Conservation (phyloP, 148 eudicot genomes). For the Persicaria maculosa region DNA sequence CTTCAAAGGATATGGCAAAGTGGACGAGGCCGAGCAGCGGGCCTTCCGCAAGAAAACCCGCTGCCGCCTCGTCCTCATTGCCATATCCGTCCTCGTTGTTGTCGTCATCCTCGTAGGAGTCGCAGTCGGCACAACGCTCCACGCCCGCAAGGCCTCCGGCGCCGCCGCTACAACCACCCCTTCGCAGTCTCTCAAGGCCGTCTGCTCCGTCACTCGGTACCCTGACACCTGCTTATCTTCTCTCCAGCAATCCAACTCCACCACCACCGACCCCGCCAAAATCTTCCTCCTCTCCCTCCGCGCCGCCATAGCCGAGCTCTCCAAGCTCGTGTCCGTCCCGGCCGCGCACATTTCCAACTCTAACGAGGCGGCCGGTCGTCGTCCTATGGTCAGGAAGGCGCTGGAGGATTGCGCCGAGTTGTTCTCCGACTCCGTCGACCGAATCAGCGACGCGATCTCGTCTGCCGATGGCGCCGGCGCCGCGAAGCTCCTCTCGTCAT, state of each 20-base stretch:
- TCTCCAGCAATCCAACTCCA: conserved; percentile 12
- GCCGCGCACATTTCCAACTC: conserved; percentile 1
- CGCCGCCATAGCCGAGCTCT: conserved; percentile 24
- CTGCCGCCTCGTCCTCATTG: conserved; percentile 34
- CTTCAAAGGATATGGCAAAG: conserved; percentile 73
- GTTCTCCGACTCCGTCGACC: conserved; percentile 42
- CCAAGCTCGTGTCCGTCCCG: conserved; percentile 23
- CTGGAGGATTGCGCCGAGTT: conserved; percentile 27
- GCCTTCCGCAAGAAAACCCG: conserved; percentile 41
- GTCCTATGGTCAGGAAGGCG: conserved; percentile 17
- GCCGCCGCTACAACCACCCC: conserved; percentile 19
- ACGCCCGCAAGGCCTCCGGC: conserved; percentile 14
- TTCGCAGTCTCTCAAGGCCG: conserved; percentile 33
- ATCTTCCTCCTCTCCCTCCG: conserved; percentile 41
- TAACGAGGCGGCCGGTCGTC: neutral
- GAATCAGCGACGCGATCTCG: conserved; percentile 33
- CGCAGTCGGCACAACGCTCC: conserved; percentile 29
- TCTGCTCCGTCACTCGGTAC: conserved; percentile 45
- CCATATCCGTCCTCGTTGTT: conserved; percentile 34
- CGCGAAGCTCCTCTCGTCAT: conserved; percentile 14
- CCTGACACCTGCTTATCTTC: conserved; percentile 38
- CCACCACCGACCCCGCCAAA: conserved; percentile 36
- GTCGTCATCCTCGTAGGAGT: conserved; percentile 31
- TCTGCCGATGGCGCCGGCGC: conserved; percentile 10
- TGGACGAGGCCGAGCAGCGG: conserved; percentile 43